Evolutionary conservation across 2,329 filamentous ascomycete genomes (phyloP), one percentile per base, ranked within the genome.

Genomic region (Fusarium sororula): DNA sequence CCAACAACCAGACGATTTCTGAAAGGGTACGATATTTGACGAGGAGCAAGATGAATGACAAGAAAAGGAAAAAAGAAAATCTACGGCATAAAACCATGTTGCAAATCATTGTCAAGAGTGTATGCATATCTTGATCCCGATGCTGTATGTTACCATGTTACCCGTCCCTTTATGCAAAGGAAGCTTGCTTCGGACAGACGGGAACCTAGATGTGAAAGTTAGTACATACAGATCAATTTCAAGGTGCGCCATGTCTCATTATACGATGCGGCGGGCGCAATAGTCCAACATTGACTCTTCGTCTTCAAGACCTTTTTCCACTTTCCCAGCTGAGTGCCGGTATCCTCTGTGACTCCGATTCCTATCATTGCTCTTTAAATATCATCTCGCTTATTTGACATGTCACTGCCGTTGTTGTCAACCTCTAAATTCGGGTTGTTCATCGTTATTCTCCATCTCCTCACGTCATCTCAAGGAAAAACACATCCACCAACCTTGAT

Each of bases 391-490:
- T 59, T 67, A 20, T 39, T 50, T 51, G 51, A 39, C 51, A 41
- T 41, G 24, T 55, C 51, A 30, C 51, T 55, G 51, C 51, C 51
- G 51, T 55, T 41, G 35, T 41, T 41, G 35, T 41, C 24, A 55
- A 55, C 24, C 26, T 41, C 20, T 41, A 55, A 39, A 55, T 41
- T 55, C 51, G 51, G 24, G 24, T 28, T 60, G 37, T 30, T 37
- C 41, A 28, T 45, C 50, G 56, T 13, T 50, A 26, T 66, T 59
- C n/a, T 59, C 53, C 60, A 66, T 66, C 55, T 38, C 54, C 39
- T 68, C 41, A 73, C 67, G 71, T 74, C 71, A 74, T 74, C 48
- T 58, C 45, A 57, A 37, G n/a, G 30, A 30, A 44, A 51, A 47
- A 24, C 32, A 65, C 28, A 56, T 32, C 47, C 56, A 35, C 55